Evolutionary conservation across 2,329 filamentous ascomycete species (phyloP), one percentile per base, ranked within the genome.

Genomic region (Nemania diffusa): DNA sequence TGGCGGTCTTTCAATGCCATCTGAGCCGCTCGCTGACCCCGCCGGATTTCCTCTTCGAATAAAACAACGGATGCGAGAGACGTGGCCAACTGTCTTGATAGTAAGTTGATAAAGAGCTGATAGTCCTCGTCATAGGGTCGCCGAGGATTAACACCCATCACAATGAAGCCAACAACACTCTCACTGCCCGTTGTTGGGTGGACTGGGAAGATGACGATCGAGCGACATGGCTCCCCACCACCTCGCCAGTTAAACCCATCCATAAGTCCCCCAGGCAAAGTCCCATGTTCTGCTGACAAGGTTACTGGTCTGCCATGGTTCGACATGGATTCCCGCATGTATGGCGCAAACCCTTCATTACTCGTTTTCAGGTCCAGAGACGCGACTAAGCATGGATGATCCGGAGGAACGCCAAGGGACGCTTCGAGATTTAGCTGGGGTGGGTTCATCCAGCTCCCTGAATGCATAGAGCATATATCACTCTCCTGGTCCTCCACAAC

Each of bases 71-170:
- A 94, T 1, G 92, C 92, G 77, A 95, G 85, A 0, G 92, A 93
- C 0, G 92, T 95, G 8, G 90, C 91, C 8, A 95, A 82, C 75
- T 95, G 92, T 24, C 92, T 86, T 53, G 89, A 90, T 5, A 95
- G 80, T 0, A 95, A 83, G 72, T 92, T 89, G 42, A 95, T 84
- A 73, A 95, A 96, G 0, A 95, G 82, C 69, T 88, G 87, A 74
- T 95, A 96, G 71, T 95, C 92, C 42, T 91, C 89, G 72, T 96
- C 91, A 73, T 92, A 96, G 0, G 91, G 92, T 57, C 92, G 85
- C 48, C 92, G 84, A 1, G 93, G 92, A 75, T 97, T 97, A 9
- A 92, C 83, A 3, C 92, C 93, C 77, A 96, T 84, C 2, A 96
- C 86, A 8, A 96, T 84, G 74, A 96, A 96, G 0, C 92, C 93